phyloP scores from a whole-genome alignment of 768 basidiomycete species.

The Mycena maculata region DNA sequence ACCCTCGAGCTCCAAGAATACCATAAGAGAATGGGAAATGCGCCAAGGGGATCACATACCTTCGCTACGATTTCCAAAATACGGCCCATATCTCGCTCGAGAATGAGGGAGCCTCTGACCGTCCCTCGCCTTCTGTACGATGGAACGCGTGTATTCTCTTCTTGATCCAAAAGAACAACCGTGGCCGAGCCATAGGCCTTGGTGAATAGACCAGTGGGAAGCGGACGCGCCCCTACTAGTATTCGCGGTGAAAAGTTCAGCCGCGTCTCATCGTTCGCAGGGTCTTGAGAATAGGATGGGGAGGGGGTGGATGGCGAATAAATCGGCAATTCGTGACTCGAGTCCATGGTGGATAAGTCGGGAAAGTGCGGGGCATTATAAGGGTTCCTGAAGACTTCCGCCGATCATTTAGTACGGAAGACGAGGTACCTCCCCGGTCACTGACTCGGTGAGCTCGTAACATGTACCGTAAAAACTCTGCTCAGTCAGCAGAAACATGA shows the following conservation, averaged over 20 bases:
- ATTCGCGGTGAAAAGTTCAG: slow-evolving; percentile 20
- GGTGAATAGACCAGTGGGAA: slow-evolving; percentile 25
- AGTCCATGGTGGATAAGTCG: no score
- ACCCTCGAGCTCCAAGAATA: slow-evolving; percentile 20
- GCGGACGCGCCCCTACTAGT: background rate
- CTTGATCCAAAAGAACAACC: slow-evolving; percentile 26
- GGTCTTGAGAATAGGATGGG: slow-evolving; percentile 28
- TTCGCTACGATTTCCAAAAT: slow-evolving; percentile 21
- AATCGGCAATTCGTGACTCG: no score
- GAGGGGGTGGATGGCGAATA: slow-evolving; percentile 2
- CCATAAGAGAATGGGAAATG: background rate
- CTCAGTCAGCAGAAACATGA: no score
- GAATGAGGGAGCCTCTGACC: slow-evolving; percentile 22
- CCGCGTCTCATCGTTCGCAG: slow-evolving; percentile 25
- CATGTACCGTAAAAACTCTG: no score
- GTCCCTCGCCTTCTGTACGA: slow-evolving; percentile 12
- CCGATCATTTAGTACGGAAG: no score
- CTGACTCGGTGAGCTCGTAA: no score
- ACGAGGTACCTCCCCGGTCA: no score
- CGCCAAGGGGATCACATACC: background rate
- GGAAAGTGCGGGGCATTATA: no score
- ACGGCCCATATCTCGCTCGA: slow-evolving; percentile 12
- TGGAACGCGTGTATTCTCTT: background rate
- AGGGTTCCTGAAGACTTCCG: no score
- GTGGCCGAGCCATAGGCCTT: slow-evolving; percentile 25